phyloP scores from a whole-genome alignment of 164 flowering plant species.

The Vitis labrusca region DNA sequence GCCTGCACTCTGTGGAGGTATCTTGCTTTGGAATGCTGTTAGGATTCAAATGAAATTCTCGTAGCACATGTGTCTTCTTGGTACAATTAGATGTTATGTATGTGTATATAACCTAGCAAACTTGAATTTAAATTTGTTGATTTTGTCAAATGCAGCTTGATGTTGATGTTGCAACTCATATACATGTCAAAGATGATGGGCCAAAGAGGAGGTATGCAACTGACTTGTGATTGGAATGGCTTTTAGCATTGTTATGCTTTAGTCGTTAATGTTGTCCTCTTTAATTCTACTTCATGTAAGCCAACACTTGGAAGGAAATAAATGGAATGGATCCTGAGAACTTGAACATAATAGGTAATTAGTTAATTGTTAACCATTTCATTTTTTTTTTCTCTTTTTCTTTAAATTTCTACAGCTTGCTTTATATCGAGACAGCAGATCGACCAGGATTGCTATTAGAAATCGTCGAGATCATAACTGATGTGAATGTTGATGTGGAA shows the following conservation, averaged over 20 bases:
- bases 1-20: no score
- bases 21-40: no score
- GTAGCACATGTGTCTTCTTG: no score
- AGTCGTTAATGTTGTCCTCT: neutral
- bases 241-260: neutral
- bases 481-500: slow-evolving; percentile 78
- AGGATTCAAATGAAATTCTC: no score
- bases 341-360: no score
- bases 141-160: slow-evolving; percentile 54
- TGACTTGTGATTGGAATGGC: neutral
- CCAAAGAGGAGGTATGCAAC: slow-evolving; percentile 79
- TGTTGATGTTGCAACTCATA: slow-evolving; percentile 84
- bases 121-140: no score
- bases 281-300: neutral
- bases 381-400: neutral
- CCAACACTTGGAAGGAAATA: no score
- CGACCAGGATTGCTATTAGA: slow-evolving; percentile 86
- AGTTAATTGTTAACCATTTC: neutral
- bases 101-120: neutral
- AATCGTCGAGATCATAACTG: slow-evolving; percentile 73
- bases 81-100: no score
- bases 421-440: slow-evolving; percentile 93
- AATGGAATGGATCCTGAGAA: no score
- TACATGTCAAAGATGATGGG: slow-evolving; percentile 83
- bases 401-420: slow-evolving; percentile 53